Percentiles rank a stretch among this genome's conserved stretches.
phyloP scores from a whole-genome alignment of 108 stramenopile genomes.

The Cyclotella choctawhatcheeana region DNA sequence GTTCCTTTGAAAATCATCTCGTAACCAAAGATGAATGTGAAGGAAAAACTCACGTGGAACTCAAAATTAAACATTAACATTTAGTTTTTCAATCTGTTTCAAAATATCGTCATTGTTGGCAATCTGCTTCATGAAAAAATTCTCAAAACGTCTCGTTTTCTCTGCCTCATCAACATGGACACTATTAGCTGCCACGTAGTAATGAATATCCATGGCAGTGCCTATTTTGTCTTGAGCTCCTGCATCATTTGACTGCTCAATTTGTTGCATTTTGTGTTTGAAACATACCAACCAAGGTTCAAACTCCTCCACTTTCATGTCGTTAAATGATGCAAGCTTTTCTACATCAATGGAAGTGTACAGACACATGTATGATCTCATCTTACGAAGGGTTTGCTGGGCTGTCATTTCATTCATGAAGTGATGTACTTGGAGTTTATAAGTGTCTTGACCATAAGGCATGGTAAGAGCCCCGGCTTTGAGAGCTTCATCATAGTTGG shows the following conservation, averaged over 20 bases:
- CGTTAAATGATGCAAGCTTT: constrained; percentile 91
- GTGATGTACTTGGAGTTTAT: constrained; percentile 83
- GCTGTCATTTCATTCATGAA: constrained; percentile 85
- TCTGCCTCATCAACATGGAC: constrained; percentile 89
- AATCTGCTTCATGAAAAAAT: constrained; percentile 84
- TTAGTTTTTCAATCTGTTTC: constrained; percentile 61
- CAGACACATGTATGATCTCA: constrained; percentile 95
- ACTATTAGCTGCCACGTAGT: constrained; percentile 59
- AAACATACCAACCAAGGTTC: constrained; percentile 59
- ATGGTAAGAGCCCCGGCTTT: constrained; percentile 36
- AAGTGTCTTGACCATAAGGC: constrained; percentile 62
- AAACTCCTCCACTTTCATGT: constrained; percentile 62
- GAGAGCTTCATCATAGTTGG: constrained; percentile 65
- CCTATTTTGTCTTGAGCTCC: constrained; percentile 43
- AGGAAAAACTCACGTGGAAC: too few species aligned
- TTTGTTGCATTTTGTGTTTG: constrained; percentile 79
- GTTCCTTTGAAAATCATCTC: too few species aligned
- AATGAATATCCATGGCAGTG: constrained; percentile 86
- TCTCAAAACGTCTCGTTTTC: constrained; percentile 85
- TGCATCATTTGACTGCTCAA: constrained; percentile 50
- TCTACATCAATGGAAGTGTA: constrained; percentile 92
- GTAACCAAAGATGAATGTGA: too few species aligned
- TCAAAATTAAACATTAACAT: constrained; percentile 39
- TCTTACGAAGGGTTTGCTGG: constrained; percentile 70
- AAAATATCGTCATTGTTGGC: constrained; percentile 74